These are phyloP conservation scores for Ilex aquifolium DNA, from an alignment of 257 asterid species.

Conservation along the genomic window DNA sequence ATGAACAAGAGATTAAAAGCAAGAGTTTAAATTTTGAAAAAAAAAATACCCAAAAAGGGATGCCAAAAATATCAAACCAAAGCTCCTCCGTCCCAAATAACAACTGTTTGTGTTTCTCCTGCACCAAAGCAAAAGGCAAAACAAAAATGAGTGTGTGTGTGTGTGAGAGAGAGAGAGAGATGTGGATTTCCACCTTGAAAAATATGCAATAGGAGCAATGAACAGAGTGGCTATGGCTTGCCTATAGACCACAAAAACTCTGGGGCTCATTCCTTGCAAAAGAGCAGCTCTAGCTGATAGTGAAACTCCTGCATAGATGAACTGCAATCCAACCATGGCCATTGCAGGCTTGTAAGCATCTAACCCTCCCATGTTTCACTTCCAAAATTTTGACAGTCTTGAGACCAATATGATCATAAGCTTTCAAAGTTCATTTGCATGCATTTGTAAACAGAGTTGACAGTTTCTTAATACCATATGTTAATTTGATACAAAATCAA, in stretches of 20 bases:
- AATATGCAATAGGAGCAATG: conserved; percentile 29
- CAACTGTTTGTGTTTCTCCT: conserved; percentile 18
- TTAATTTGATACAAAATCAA: too few species aligned
- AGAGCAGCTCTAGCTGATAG: conserved; percentile 36
- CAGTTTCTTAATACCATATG: too few species aligned
- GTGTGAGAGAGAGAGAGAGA: not conserved
- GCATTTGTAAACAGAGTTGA: too few species aligned
- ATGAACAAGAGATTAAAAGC: not conserved
- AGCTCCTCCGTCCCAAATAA: conserved; percentile 22
- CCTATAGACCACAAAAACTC: conserved; percentile 61
- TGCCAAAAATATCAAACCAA: conserved; percentile 25
- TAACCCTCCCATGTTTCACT: conserved; percentile 30
- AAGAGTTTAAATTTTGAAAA: not conserved
- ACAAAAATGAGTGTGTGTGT: too few species aligned
- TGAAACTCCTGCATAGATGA: conserved; percentile 40
- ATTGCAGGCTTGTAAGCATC: conserved; percentile 43
- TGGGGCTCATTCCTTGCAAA: conserved; percentile 45
- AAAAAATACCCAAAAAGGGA: conserved; percentile 33
- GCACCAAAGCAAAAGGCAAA: not conserved
- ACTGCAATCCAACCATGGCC: conserved; percentile 42
- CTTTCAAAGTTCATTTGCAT: too few species aligned
- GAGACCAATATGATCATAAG: too few species aligned
- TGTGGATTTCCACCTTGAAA: conserved; percentile 10
- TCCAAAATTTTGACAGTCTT: not conserved
- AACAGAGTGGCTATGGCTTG: conserved; percentile 46